A percentile compares a stretch with the other conserved stretches of the same genome.
These are phyloP conservation scores for Boechera retrofracta DNA, from an alignment of 345 rosid genomes.

Conservation along the genomic window DNA sequence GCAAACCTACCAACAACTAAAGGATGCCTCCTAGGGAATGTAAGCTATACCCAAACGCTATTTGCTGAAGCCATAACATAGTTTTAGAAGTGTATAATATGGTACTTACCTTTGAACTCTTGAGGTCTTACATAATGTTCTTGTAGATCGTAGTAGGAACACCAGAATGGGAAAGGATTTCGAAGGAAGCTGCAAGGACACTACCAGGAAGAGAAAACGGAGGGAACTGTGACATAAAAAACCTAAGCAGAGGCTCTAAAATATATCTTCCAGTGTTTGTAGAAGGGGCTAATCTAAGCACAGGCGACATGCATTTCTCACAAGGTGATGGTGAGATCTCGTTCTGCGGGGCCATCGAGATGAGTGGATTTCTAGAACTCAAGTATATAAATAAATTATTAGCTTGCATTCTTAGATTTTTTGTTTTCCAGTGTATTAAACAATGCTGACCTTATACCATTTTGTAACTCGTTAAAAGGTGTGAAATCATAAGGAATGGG, in stretches of 20 bases:
- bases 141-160: constrained; percentile 63
- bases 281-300: constrained; percentile 87
- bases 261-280: constrained; percentile 86
- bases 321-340: constrained; percentile 96
- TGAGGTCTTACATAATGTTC: constrained; percentile 6
- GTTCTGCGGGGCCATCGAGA: constrained; percentile 94
- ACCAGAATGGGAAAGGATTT: constrained; percentile 79
- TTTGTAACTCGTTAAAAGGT: constrained; percentile 46
- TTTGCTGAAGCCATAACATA: background rate
- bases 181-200: constrained; percentile 80
- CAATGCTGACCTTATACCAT: background rate
- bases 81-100: background rate
- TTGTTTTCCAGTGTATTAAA: background rate
- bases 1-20: constrained; percentile 73
- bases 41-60: constrained; percentile 29
- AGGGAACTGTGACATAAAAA: constrained; percentile 94
- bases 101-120: background rate
- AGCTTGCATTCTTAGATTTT: background rate
- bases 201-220: constrained; percentile 95
- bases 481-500: constrained; percentile 80
- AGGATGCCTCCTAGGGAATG: constrained; percentile 81
- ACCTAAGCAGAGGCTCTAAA: constrained; percentile 86
- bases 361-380: constrained; percentile 94
- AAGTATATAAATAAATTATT: constrained; percentile 50
- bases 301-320: constrained; percentile 95